These are phyloP conservation scores for Trifolium subterraneum DNA, from an alignment of 306 rosid genomes.

Conservation along the genomic window DNA sequence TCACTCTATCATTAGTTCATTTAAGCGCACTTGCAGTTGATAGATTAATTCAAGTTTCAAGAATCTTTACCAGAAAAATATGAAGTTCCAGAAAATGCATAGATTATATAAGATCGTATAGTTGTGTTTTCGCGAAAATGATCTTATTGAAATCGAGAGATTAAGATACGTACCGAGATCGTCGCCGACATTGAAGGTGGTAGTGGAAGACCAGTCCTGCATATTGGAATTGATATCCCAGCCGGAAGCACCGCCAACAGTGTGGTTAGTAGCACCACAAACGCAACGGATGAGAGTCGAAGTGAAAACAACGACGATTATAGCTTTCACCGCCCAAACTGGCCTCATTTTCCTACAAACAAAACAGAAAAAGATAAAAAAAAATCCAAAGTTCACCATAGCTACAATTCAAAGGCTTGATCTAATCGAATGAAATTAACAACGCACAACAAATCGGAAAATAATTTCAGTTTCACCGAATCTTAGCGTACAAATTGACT, in stretches of 20 bases:
- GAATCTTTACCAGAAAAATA: not conserved
- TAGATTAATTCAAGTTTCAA: not conserved
- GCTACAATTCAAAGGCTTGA: not conserved
- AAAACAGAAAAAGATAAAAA: not conserved
- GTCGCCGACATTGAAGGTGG: slow-evolving; percentile 64
- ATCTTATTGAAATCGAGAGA: not conserved
- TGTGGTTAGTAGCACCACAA: slow-evolving; percentile 54
- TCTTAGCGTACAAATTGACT: not conserved
- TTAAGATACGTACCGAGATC: slow-evolving; percentile 53
- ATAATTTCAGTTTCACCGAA: not conserved
- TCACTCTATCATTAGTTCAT: not conserved
- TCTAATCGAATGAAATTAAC: not conserved
- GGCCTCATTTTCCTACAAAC: slow-evolving; percentile 53
- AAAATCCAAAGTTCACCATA: not conserved
- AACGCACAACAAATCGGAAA: not conserved
- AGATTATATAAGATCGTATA: not conserved
- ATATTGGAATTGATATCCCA: slow-evolving; percentile 75
- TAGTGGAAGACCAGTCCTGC: slow-evolving; percentile 58
- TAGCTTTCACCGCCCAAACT: slow-evolving; percentile 59
- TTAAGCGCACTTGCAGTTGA: not conserved
- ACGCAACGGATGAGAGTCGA: slow-evolving; percentile 65
- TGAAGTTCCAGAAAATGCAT: not conserved
- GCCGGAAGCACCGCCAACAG: slow-evolving; percentile 77
- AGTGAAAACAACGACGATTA: slow-evolving; percentile 54
- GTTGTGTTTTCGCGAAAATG: not conserved